Conservation (phyloP, 495 filamentous ascomycete genomes). For the Friedmanniomyces simplex region DNA sequence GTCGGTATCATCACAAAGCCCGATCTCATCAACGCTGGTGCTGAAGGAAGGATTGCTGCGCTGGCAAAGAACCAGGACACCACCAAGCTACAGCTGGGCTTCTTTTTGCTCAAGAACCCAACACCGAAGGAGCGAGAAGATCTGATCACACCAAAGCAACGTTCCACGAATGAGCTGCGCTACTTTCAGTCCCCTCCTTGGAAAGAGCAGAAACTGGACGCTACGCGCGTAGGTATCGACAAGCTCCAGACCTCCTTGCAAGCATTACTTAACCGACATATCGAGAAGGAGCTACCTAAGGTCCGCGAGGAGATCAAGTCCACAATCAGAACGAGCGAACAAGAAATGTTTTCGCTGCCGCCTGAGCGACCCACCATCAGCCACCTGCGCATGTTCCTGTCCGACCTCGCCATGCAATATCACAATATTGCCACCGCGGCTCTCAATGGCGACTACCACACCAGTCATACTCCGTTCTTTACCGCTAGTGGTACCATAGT, state of each 20-base stretch:
- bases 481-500: too few relatives aligned
- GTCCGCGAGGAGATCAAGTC: constrained; percentile 11
- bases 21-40: constrained; percentile 30
- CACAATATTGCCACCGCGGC: too few relatives aligned
- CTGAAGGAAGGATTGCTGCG: constrained; percentile 27
- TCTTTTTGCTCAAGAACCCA: constrained; percentile 37
- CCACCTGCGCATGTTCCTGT: constrained; percentile 9
- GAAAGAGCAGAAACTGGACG: constrained; percentile 8
- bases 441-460: too few relatives aligned
- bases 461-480: too few relatives aligned
- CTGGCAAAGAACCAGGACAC: constrained; percentile 31
- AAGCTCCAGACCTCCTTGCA: constrained; percentile 3
- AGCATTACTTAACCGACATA: constrained; percentile 6
- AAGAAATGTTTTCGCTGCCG: not conserved
- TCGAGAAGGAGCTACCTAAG: constrained; percentile 13
- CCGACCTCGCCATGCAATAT: constrained; percentile 6
- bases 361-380: constrained; percentile 5
- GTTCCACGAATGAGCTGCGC: not conserved
- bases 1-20: constrained; percentile 15
- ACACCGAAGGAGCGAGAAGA: constrained; percentile 16
- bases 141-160: constrained; percentile 3
- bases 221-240: constrained; percentile 1
- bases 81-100: constrained; percentile 14
- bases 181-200: constrained; percentile 11
- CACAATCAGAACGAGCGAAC: not conserved